A percentile compares a stretch with the other conserved stretches of the same genome.
These are phyloP conservation scores for Didymella pomorum DNA, from an alignment of 2,329 filamentous ascomycete species.

Conservation along the genomic window DNA sequence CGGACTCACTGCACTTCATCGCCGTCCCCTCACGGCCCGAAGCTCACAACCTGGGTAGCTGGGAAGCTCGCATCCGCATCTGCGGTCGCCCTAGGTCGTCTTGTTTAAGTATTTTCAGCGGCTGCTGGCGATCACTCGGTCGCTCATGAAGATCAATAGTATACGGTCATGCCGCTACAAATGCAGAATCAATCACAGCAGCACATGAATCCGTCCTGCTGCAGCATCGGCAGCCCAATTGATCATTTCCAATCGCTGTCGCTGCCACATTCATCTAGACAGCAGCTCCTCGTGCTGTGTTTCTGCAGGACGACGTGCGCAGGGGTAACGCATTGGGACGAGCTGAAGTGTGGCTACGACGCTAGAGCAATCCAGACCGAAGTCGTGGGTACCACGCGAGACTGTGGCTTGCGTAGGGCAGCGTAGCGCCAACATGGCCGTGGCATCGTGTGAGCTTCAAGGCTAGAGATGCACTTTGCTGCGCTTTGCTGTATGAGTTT, in stretches of 20 bases:
- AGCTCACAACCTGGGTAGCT: background rate
- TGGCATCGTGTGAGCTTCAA: background rate
- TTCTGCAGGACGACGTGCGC: background rate
- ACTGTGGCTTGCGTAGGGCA: slow-evolving; percentile 15
- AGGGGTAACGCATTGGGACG: slow-evolving; percentile 1
- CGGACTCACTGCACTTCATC: background rate
- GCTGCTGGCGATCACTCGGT: background rate
- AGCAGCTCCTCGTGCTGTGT: background rate
- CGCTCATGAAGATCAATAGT: background rate
- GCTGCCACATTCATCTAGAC: slow-evolving; percentile 14
- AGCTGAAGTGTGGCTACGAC: slow-evolving; percentile 9
- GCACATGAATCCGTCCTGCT: background rate
- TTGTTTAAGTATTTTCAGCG: slow-evolving; percentile 8
- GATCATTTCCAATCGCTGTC: slow-evolving; percentile 1
- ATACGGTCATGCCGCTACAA: background rate
- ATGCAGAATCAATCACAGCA: background rate
- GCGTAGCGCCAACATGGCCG: slow-evolving; percentile 1
- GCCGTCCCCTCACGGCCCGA: slow-evolving; percentile 1
- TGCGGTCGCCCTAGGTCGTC: background rate
- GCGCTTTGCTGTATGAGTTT: background rate
- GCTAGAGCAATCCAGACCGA: slow-evolving; percentile 19
- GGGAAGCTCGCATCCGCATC: slow-evolving; percentile 5
- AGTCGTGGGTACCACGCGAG: slow-evolving; percentile 14
- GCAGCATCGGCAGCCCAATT: slow-evolving; percentile 2
- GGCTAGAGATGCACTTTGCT: background rate